Conservation (phyloP, 208 protist species). For the Lotmaria passim region DNA sequence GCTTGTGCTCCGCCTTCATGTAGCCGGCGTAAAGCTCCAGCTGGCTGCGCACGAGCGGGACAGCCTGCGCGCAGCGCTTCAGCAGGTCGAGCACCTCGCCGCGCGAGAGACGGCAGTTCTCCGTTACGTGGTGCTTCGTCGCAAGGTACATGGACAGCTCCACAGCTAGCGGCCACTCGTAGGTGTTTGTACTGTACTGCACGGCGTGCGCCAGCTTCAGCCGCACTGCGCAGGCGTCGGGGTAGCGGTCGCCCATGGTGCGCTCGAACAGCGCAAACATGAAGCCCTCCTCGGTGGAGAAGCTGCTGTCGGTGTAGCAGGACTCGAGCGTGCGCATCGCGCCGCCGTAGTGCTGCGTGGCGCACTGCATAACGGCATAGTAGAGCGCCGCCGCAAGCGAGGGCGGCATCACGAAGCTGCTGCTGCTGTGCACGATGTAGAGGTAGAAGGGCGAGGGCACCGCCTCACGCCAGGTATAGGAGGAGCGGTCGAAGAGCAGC, state of each 20-base stretch:
- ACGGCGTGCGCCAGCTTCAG: conserved; percentile 89
- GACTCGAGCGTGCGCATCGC: conserved; percentile 83
- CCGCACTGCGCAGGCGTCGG: conserved; percentile 86
- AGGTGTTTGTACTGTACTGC: conserved; percentile 73
- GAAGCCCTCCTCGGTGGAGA: conserved; percentile 68
- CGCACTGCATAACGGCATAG: conserved; percentile 90
- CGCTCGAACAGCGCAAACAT: conserved; percentile 71
- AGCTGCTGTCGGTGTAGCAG: conserved; percentile 73
- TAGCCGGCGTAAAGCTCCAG: conserved; percentile 54
- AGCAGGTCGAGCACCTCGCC: conserved; percentile 66
- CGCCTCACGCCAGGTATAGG: conserved; percentile 71
- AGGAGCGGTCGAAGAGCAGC: conserved; percentile 76
- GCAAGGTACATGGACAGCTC: conserved; percentile 84
- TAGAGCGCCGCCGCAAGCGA: conserved; percentile 93
- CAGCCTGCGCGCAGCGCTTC: conserved; percentile 52
- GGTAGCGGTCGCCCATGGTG: conserved; percentile 65
- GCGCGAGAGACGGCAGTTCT: conserved; percentile 64
- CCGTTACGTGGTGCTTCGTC: conserved; percentile 85
- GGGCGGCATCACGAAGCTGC: conserved; percentile 85
- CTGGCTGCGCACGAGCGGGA: conserved; percentile 59
- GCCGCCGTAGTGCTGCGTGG: conserved; percentile 82
- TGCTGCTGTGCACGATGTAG: conserved; percentile 87
- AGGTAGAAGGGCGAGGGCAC: conserved; percentile 90
- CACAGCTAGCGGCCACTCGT: conserved; percentile 65
- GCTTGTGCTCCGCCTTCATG: conserved; percentile 11